Conservation (phyloP, 2,329 filamentous ascomycete species). For the Phyllosticta citriasiana region DNA sequence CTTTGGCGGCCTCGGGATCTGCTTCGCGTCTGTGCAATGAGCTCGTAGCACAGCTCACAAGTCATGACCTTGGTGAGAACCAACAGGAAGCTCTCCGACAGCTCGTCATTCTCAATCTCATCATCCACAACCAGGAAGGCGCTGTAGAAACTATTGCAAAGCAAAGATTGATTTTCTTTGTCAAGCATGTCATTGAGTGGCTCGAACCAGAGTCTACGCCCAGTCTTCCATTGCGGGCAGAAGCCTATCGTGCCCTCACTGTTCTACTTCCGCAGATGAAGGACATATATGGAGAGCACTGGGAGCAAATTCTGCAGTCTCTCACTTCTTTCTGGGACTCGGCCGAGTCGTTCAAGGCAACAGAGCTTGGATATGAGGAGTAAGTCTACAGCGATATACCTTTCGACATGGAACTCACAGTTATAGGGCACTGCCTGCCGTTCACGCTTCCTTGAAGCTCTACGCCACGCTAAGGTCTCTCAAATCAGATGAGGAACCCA, state of each 20-base stretch:
- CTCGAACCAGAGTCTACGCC: constrained; percentile 42
- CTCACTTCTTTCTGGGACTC: constrained; percentile 28
- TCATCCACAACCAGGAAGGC: constrained; percentile 40
- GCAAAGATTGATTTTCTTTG: constrained; percentile 69
- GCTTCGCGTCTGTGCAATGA: constrained; percentile 49
- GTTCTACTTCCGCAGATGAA: constrained; percentile 62
- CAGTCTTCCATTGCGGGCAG: constrained; percentile 43
- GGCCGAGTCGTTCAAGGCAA: background rate
- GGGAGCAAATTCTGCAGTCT: constrained; percentile 45
- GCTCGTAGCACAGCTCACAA: constrained; percentile 49
- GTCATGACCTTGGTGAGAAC: constrained; percentile 36
- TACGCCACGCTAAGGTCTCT: constrained; percentile 53
- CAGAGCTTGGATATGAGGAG: background rate
- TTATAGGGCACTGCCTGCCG: constrained; percentile 39
- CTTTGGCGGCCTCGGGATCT: constrained; percentile 37
- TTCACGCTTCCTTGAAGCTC: constrained; percentile 65
- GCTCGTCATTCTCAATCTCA: constrained; percentile 44
- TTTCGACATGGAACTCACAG: background rate
- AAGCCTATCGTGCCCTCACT: constrained; percentile 42
- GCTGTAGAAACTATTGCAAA: constrained; percentile 41
- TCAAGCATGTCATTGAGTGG: constrained; percentile 68
- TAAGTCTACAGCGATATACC: background rate
- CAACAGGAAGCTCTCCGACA: constrained; percentile 35
- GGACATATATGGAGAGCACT: constrained; percentile 81
- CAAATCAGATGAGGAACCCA: constrained; percentile 50